These are phyloP conservation scores for Penicillium sp. DNA, from an alignment of 2,329 filamentous ascomycete species.

Conservation along the genomic window DNA sequence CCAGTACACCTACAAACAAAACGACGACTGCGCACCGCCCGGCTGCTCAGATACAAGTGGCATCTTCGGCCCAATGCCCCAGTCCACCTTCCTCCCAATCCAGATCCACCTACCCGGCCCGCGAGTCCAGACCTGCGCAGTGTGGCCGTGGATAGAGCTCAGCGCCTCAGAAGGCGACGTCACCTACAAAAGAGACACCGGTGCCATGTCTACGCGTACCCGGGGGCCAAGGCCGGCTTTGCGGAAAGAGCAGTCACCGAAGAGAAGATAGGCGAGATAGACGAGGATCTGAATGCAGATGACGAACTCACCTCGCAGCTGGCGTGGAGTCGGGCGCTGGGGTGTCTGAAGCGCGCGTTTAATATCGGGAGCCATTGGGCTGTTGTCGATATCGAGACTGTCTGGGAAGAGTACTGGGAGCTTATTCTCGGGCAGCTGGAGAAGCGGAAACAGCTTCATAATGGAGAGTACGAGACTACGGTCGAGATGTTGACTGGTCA, in stretches of 20 bases:
- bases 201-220: constrained; percentile 50
- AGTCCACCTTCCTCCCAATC: constrained; percentile 41
- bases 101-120: constrained; percentile 54
- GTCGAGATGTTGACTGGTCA: constrained; percentile 5
- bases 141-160: constrained; percentile 24
- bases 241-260: constrained; percentile 63
- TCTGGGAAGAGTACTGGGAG: constrained; percentile 40
- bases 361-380: constrained; percentile 32
- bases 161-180: constrained; percentile 26
- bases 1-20: constrained; percentile 4
- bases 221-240: constrained; percentile 57
- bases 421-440: constrained; percentile 23
- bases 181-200: constrained; percentile 31
- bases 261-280: constrained; percentile 39
- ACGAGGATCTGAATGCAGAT: neutral
- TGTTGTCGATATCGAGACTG: constrained; percentile 35
- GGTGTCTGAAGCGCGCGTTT: constrained; percentile 58
- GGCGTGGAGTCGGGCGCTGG: constrained; percentile 62
- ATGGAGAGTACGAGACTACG: constrained; percentile 10
- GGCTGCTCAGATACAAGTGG: constrained; percentile 24
- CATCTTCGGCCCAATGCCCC: constrained; percentile 31
- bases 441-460: constrained; percentile 19
- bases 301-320: constrained; percentile 53
- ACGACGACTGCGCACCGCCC: constrained; percentile 33
- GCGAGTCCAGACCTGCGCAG: constrained; percentile 8